phyloP scores from a whole-genome alignment of 1,284 basidiomycete species.

The Naganishia sp. region DNA sequence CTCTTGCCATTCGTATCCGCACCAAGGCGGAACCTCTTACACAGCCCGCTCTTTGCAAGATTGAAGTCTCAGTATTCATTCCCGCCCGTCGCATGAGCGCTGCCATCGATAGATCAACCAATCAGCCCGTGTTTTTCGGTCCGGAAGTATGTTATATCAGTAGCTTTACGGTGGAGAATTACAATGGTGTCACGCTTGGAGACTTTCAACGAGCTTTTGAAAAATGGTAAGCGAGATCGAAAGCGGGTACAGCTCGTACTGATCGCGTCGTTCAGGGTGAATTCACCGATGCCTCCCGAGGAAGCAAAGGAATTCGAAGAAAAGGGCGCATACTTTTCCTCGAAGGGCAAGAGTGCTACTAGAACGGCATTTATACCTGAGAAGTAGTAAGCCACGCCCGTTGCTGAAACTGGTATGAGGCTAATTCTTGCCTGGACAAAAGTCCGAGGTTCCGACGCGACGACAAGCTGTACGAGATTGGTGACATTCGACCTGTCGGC shows the following conservation, averaged over 20 bases:
- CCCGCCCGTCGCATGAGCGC: conserved; percentile 20
- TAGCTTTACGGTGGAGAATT: conserved; percentile 30
- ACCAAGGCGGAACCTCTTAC: conserved; percentile 32
- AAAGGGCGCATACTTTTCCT: conserved; percentile 18
- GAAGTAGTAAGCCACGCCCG: conserved; percentile 18
- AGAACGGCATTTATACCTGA: conserved; percentile 14
- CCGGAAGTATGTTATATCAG: conserved; percentile 27
- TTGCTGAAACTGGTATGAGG: too few species aligned
- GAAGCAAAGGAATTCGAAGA: conserved; percentile 30
- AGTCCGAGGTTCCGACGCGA: conserved; percentile 19
- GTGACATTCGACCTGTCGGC: conserved; percentile 28
- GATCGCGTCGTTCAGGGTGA: conserved; percentile 4
- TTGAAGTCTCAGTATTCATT: conserved; percentile 26
- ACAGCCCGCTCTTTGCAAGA: conserved; percentile 25
- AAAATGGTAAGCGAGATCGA: conserved; percentile 14
- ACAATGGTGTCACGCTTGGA: conserved; percentile 29
- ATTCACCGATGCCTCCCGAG: conserved; percentile 22
- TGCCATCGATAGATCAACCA: conserved; percentile 19
- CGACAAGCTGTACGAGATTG: conserved; percentile 27
- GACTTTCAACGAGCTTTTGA: conserved; percentile 30
- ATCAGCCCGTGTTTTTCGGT: conserved; percentile 27
- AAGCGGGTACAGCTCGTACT: neutral
- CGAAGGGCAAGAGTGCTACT: conserved; percentile 19
- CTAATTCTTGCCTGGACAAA: neutral
- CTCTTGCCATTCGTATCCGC: conserved; percentile 24